Evolutionary conservation across 208 protist species (phyloP).

Genomic region (Acanthamoeba polyphaga): DNA sequence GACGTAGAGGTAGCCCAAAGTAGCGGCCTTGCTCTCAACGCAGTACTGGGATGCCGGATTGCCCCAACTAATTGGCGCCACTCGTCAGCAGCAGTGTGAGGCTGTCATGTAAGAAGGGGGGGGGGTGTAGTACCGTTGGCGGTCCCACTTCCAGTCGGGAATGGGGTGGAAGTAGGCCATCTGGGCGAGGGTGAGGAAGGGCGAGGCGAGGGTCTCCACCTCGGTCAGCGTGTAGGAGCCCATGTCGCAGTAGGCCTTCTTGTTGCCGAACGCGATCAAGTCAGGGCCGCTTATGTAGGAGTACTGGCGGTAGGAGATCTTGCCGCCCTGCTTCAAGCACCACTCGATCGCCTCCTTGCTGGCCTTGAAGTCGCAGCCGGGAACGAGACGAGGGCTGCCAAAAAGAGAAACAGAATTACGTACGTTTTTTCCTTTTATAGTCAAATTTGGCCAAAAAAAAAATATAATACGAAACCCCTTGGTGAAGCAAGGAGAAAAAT

Average conservation of each 20-base stretch:
- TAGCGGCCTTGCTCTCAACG: too few species aligned
- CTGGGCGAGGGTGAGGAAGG: background rate
- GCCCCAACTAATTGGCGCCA: background rate
- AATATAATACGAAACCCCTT: too few species aligned
- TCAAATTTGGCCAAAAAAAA: too few species aligned
- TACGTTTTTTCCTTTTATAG: too few species aligned
- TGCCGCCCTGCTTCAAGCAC: background rate
- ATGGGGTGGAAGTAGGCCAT: slow-evolving; percentile 1
- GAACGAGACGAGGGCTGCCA: too few species aligned
- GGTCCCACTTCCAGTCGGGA: background rate
- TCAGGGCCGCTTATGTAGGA: background rate
- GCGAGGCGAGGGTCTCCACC: background rate
- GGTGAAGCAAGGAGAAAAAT: too few species aligned
- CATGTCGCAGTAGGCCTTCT: background rate
- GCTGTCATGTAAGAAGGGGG: background rate
- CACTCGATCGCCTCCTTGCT: too few species aligned
- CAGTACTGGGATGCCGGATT: background rate
- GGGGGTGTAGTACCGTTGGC: background rate
- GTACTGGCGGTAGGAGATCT: background rate
- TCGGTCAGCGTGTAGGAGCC: background rate
- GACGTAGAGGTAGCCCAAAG: too few species aligned
- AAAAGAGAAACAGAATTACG: too few species aligned
- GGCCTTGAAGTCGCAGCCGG: too few species aligned
- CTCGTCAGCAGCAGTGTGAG: background rate
- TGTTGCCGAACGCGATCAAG: background rate